phyloP scores from a whole-genome alignment of 148 eudicot species.

The Nyssa sinensis region DNA sequence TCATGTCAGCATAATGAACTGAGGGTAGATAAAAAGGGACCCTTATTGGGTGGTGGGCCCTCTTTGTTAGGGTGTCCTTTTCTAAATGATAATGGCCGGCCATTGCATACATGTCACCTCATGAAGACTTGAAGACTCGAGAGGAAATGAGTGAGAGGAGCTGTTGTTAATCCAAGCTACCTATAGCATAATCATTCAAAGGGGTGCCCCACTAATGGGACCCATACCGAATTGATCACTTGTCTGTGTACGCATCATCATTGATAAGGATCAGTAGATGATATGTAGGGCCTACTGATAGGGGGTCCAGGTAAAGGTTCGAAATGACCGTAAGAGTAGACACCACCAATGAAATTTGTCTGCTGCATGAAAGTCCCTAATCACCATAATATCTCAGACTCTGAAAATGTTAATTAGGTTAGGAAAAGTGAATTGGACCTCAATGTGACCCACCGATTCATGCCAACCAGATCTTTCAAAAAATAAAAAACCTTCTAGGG shows the following conservation, averaged over 20 bases:
- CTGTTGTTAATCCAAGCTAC: background rate
- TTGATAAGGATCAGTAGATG: background rate
- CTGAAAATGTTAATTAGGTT: too few relatives aligned
- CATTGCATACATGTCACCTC: background rate
- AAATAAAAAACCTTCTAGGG: too few relatives aligned
- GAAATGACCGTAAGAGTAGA: background rate
- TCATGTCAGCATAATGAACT: background rate
- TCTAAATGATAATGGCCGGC: background rate
- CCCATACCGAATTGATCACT: background rate
- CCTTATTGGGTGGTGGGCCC: background rate
- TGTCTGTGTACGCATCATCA: constrained; percentile 4
- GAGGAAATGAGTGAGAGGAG: background rate
- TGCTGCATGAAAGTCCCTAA: background rate
- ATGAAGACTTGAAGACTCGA: background rate
- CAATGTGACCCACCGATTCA: too few relatives aligned
- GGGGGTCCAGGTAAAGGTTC: background rate
- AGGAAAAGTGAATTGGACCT: too few relatives aligned
- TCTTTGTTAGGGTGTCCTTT: background rate
- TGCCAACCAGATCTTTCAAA: too few relatives aligned
- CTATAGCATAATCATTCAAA: constrained; percentile 12
- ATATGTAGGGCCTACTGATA: background rate
- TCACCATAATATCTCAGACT: background rate
- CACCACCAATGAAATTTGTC: background rate
- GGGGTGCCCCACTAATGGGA: background rate
- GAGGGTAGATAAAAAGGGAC: background rate